Evolutionary conservation across 768 basidiomycete species (phyloP), one percentile per base, ranked within the genome.

Genomic region (Pleurotus tuber-regium): DNA sequence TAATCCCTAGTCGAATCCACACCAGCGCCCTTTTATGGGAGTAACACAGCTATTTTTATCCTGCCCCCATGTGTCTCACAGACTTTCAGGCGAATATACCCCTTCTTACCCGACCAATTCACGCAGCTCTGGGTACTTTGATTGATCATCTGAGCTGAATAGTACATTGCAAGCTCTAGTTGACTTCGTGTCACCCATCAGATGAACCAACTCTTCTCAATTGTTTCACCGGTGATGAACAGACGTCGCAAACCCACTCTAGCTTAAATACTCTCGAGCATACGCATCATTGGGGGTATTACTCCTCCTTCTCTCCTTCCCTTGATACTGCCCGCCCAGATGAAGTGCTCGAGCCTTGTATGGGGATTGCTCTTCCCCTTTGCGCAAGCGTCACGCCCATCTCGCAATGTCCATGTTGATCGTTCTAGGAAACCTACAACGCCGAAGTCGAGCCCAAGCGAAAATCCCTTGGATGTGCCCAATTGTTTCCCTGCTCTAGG

Each of bases 401-500:
- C 21, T 8, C 18, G 9, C 21, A 42, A 16, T 19, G n/a, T 40
- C 14, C 21, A 9, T 25, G 4, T 24, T 25, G 21, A 24, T 9
- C 41, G 18, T 40, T 11, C 21, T 42, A 24, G 2, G 26, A 42
- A 7, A 24, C 21, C 41, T 23, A 16, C 16, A 12, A 25, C 16
- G 11, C 4, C 21, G 3, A 42, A 42, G 23, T 19, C 16, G 18
- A 25, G 26, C 1, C 8, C 38, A 14, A 40, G 18, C 18, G 26
- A 21, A 42, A 8, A 8, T 9, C 18, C 12, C 26, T 42, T 42
- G 14, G 54, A 36, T 43, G 54, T 51, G 6, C 54, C 56, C 18
- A 60, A 55, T 29, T 70, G 69, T 43, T 69, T 69, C 49, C 69
- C 68, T 1, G 64, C 69, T 11, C 56, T 70, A 11, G 63, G 65